phyloP scores from a whole-genome alignment of 2,329 filamentous ascomycete species.

The Ambrosiella beaveri region DNA sequence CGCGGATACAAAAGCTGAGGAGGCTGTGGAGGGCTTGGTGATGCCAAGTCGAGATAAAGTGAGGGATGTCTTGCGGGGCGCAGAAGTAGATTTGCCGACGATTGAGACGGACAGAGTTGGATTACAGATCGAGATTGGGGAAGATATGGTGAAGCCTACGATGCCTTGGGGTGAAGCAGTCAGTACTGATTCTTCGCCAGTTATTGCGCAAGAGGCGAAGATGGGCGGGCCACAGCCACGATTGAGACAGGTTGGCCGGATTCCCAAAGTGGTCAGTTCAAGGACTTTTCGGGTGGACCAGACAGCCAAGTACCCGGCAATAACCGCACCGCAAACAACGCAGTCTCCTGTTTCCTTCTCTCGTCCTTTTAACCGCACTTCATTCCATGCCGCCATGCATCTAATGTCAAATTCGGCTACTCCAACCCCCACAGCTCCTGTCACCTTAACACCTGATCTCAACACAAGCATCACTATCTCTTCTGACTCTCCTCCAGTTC shows the following conservation, averaged over 20 bases:
- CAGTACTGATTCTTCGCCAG: constrained; percentile 2
- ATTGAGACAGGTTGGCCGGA: constrained; percentile 66
- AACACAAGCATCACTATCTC: constrained; percentile 24
- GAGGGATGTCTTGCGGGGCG: not conserved
- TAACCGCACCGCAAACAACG: not conserved
- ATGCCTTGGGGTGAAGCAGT: not conserved
- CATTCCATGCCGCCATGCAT: constrained; percentile 22
- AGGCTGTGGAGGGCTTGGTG: not conserved
- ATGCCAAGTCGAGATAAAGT: not conserved
- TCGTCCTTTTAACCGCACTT: constrained; percentile 52
- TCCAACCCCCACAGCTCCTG: constrained; percentile 11
- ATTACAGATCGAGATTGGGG: not conserved
- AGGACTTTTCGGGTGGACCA: constrained; percentile 19
- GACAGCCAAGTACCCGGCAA: constrained; percentile 20
- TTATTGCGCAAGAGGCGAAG: not conserved
- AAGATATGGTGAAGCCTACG: not conserved
- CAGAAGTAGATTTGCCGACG: not conserved
- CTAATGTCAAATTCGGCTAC: not conserved
- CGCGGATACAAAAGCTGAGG: not conserved
- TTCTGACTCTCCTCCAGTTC: constrained; percentile 23
- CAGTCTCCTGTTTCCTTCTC: constrained; percentile 65
- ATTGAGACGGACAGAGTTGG: not conserved
- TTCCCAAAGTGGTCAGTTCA: constrained; percentile 63
- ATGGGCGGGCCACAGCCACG: constrained; percentile 21
- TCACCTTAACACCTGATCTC: constrained; percentile 17